Conservation (phyloP, 1,139 yeast species). For the Saccharomyces hybrid region DNA sequence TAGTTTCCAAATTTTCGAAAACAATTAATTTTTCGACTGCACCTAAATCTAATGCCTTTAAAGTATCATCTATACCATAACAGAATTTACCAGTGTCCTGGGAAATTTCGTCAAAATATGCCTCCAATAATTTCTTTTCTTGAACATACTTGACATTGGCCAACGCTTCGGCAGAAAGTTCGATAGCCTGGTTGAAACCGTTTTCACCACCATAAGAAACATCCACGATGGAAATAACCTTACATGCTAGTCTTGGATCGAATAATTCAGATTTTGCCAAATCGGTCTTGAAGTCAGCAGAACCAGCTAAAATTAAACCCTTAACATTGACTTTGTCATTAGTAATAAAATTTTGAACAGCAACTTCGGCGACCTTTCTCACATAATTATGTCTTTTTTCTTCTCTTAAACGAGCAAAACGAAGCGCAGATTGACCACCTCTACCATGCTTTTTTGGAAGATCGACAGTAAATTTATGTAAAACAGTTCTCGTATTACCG, state of each 20-base stretch:
- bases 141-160: conserved; percentile 96
- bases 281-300: conserved; percentile 96
- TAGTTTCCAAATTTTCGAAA: conserved; percentile 78
- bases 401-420: conserved; percentile 98
- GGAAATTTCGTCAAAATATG: conserved; percentile 92
- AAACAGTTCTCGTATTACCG: conserved; percentile 93
- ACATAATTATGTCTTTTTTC: conserved; percentile 98
- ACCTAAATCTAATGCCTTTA: conserved; percentile 93
- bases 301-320: conserved; percentile 94
- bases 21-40: conserved; percentile 91
- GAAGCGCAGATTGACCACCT: conserved; percentile 99
- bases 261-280: conserved; percentile 87
- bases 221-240: conserved; percentile 88
- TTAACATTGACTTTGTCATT: conserved; percentile 88
- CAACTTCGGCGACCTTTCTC: conserved; percentile 95
- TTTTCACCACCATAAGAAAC: conserved; percentile 98
- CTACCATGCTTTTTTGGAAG: conserved; percentile 99
- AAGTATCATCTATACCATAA: conserved; percentile 93
- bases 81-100: conserved; percentile 96
- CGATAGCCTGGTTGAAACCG: conserved; percentile 98
- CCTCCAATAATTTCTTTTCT: conserved; percentile 89
- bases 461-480: conserved; percentile 95
- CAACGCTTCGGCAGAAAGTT: conserved; percentile 90
- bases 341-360: conserved; percentile 92
- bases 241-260: conserved; percentile 79